These are phyloP conservation scores for Cystobasidium sp. DNA, from an alignment of 1,284 basidiomycete species.

Conservation along the genomic window DNA sequence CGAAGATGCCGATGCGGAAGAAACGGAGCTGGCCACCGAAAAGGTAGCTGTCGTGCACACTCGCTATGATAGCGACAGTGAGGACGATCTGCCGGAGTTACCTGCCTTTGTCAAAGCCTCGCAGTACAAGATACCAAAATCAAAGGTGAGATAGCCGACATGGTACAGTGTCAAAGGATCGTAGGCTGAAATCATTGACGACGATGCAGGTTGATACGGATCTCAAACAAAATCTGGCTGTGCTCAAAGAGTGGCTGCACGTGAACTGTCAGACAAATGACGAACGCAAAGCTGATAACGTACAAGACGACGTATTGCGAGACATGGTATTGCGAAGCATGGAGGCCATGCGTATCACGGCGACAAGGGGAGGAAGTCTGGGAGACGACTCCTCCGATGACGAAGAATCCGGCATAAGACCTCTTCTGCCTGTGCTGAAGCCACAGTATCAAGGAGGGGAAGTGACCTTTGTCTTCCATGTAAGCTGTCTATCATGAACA, in stretches of 20 bases:
- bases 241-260: slow-evolving; percentile 86
- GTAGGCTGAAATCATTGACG: slow-evolving; percentile 23
- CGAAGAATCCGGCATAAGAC: slow-evolving; percentile 2
- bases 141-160: slow-evolving; percentile 60
- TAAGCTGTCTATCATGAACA: slow-evolving; percentile 1
- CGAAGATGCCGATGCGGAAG: slow-evolving; percentile 59
- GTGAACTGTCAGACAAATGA: slow-evolving; percentile 61
- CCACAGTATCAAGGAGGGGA: slow-evolving; percentile 33
- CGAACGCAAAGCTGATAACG: slow-evolving; percentile 32
- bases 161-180: neutral
- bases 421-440: neutral
- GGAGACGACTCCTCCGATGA: slow-evolving; percentile 10
- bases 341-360: slow-evolving; percentile 15
- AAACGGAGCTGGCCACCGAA: neutral
- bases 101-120: slow-evolving; percentile 74
- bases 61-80: slow-evolving; percentile 43
- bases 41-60: neutral
- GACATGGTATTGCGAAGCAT: slow-evolving; percentile 42
- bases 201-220: slow-evolving; percentile 64
- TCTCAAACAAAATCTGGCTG: slow-evolving; percentile 78
- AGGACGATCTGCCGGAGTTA: slow-evolving; percentile 41
- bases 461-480: slow-evolving; percentile 39
- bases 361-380: neutral
- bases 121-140: slow-evolving; percentile 57
- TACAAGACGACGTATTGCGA: slow-evolving; percentile 52